Conservation (phyloP, 139 green algal species). For the Haematococcus lacustris region DNA sequence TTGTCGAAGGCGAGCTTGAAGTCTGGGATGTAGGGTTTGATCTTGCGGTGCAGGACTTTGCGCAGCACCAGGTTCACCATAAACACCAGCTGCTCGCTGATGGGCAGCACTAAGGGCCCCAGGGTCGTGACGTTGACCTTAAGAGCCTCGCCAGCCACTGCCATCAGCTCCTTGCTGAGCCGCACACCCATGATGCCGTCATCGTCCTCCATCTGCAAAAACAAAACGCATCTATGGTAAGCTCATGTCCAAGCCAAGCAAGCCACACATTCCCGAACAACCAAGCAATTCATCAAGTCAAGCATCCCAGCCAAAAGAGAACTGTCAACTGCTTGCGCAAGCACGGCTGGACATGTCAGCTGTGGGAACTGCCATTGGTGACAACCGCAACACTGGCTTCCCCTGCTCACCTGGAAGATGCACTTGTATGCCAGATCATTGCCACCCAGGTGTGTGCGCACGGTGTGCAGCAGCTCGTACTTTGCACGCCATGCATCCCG, state of each 20-base stretch:
- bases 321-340: no score
- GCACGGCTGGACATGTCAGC: no score
- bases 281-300: no score
- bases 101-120: constrained; percentile 86
- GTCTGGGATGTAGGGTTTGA: constrained; percentile 90
- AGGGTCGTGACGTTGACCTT: constrained; percentile 94
- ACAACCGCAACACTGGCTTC: no score
- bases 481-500: constrained; percentile 61
- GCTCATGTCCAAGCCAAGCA: no score
- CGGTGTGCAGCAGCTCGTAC: constrained; percentile 77
- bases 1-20: constrained; percentile 95
- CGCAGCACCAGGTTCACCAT: constrained; percentile 80
- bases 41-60: constrained; percentile 42
- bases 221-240: no score
- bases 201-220: constrained; percentile 69
- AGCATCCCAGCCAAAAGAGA: no score
- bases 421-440: constrained; percentile 84
- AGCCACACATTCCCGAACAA: no score
- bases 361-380: no score
- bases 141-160: constrained; percentile 64
- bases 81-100: constrained; percentile 92
- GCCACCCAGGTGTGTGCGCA: constrained; percentile 85
- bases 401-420: constrained; percentile 49
- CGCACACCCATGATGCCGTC: constrained; percentile 60
- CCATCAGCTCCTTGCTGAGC: constrained; percentile 89